Evolutionary conservation across 306 rosid species (phyloP).

Genomic region (Quercus engelmannii): DNA sequence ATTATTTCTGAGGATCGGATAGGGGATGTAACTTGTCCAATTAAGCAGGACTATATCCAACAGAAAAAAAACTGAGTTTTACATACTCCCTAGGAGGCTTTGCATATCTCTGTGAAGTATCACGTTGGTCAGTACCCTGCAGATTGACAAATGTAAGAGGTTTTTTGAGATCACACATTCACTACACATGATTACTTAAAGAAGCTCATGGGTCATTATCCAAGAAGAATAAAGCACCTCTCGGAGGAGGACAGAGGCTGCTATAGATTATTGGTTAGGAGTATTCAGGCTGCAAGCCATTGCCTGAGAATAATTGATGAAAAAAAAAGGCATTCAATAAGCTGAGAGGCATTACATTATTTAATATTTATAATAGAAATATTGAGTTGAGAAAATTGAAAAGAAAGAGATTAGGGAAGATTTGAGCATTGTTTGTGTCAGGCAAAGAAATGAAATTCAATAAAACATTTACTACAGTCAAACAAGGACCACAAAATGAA

Average conservation of each 20-base stretch:
- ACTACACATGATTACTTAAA: conserved; percentile 9
- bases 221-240: conserved; percentile 47
- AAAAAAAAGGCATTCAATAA: conserved; percentile 23
- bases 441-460: neutral
- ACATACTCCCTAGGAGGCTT: conserved; percentile 46
- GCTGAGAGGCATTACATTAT: neutral
- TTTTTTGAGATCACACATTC: conserved; percentile 4
- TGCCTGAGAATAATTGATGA: conserved; percentile 40
- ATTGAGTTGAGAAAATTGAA: neutral
- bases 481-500: neutral
- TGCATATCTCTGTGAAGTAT: conserved; percentile 30
- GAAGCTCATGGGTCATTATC: neutral
- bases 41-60: neutral
- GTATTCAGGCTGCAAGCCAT: conserved; percentile 37
- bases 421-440: conserved; percentile 12
- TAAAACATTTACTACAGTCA: neutral
- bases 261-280: conserved; percentile 33
- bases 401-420: neutral
- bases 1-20: neutral
- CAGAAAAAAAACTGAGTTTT: conserved; percentile 8
- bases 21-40: neutral
- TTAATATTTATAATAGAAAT: too few relatives aligned
- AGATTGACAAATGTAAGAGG: conserved; percentile 28
- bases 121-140: conserved; percentile 45
- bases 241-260: conserved; percentile 26